Base-by-base conservation (phyloP, 2,329 filamentous ascomycete species). In the Hypoxylon sp. region DNA sequence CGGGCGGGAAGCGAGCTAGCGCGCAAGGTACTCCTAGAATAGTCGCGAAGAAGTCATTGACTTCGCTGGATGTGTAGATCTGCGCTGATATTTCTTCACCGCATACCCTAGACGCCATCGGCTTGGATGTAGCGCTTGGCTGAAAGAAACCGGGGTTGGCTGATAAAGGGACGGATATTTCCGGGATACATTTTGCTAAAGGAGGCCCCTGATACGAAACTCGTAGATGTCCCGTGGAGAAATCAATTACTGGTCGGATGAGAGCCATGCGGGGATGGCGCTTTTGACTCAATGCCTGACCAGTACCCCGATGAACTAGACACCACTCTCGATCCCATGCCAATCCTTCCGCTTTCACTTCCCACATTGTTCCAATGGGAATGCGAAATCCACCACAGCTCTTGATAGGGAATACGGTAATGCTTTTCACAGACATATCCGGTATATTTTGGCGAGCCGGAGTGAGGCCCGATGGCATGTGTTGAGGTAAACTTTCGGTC, bases 291-390 rank as follows among this genome's bases (percentile, higher is more conserved):
- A 99, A 81, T 4, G 91, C 93, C 71, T 90, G 89, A 0, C 93
- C 91, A 1, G 94, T 96, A 44, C 93, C 93, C 74, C 89, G 87
- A 75, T 97, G 94, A 12, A 99, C 84, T 18, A 99, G 82, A 78
- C 95, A 98, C 95, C 96, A 99, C 80, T 98, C 95, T 65, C 96
- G 86, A 77, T 99, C 96, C 93, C 95, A 98, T 7, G 89, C 91
- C 2, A 99, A 82, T 0, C 96, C 96, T 79, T 97, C 93, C 6
- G 86, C 83, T 58, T 86, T 87, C 18, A 98, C 84, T 71, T 92
- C 88, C 96, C 96, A 99, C 12, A 83, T 75, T 6, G 80, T 80
- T 1, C 82, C 84, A 0, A 79, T 66, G 1, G 93, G 90, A 28
- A 98, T 83, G 33, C 82, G 81, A 76, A 91, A 97, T 0, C 92